These are phyloP conservation scores for Gryganskiella cystojenkinii DNA, from an alignment of 192 early-diverging fungal species.

Conservation along the genomic window DNA sequence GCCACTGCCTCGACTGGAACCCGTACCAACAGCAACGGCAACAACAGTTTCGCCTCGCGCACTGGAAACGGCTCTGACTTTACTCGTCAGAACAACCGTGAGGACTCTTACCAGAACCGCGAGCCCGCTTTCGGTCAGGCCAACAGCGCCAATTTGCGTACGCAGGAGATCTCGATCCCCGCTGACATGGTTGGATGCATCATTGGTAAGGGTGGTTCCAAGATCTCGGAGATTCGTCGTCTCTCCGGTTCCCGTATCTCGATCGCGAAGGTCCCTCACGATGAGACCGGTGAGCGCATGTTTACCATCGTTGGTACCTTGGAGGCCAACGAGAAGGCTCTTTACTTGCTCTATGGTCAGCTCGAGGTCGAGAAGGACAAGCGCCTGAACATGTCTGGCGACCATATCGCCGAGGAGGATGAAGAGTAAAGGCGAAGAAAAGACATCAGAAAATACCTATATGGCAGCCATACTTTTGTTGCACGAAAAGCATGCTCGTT, in stretches of 20 bases:
- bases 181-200: slow-evolving; percentile 97
- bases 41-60: slow-evolving; percentile 60
- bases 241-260: slow-evolving; percentile 90
- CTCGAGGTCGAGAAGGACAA: slow-evolving; percentile 91
- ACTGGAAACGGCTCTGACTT: slow-evolving; percentile 73
- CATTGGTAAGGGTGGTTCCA: slow-evolving; percentile 93
- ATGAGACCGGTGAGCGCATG: slow-evolving; percentile 85
- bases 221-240: slow-evolving; percentile 85
- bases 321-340: slow-evolving; percentile 90
- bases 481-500: too few species aligned
- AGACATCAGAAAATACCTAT: too few species aligned
- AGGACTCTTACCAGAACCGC: slow-evolving; percentile 38
- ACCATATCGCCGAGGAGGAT: slow-evolving; percentile 45
- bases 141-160: slow-evolving; percentile 69
- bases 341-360: slow-evolving; percentile 90
- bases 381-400: slow-evolving; percentile 63
- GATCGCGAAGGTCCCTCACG: slow-evolving; percentile 86
- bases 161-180: slow-evolving; percentile 92
- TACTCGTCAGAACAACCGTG: slow-evolving; percentile 50
- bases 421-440: slow-evolving; percentile 52
- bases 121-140: slow-evolving; percentile 46
- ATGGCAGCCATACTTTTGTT: too few species aligned
- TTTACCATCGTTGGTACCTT: slow-evolving; percentile 92
- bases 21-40: slow-evolving; percentile 38
- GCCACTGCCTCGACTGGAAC: slow-evolving; percentile 19